Evolutionary conservation across 1,284 basidiomycete species (phyloP), one percentile per base, ranked within the genome.

Genomic region (Chalciporus sp.): DNA sequence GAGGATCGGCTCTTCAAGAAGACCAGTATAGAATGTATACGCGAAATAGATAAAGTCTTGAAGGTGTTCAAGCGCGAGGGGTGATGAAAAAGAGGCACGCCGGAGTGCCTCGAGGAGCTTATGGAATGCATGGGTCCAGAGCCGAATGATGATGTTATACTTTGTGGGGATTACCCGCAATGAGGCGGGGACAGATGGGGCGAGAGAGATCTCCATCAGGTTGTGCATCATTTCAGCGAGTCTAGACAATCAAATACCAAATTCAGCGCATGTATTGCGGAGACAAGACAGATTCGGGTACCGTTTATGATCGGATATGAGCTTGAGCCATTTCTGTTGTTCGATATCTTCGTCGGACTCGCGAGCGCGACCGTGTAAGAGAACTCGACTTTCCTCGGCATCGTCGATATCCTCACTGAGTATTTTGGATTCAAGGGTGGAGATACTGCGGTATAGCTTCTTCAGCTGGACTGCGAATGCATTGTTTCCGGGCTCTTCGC

Each of bases 11-110:
- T 95, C 90, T 66, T 98, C 96, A 51, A 94, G 79, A 7, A 99
- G 81, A 42, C 88, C 86, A 0, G 94, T 90, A 75, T 98, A 98
- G 66, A 95, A 96, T 0, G 86, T 87, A 72, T 99, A 99, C 0
- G 95, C 92, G 63, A 93, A 96, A 66, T 95, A 95, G 49, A 98
- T 93, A 63, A 95, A 96, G 60, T 96, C 88, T 61, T 90, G 85
- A 40, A 98, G 79, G 59, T 92, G 84, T 62, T 96, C 89, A 51
- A 87, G 72, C 27, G 87, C 81, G 52, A 86, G 73, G 1, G 76
- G 72, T 0, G 83, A 86, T 1, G 76, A 72, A 57, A 82, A 83
- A 56, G 87, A 95, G 0, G 90, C 88, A 50, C 90, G 88, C 7
- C 95, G 88, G 37, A 99, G 83, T 11, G 90, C 85, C 70, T 98